Percentiles rank a stretch among this genome's conserved stretches.
Conservation (phyloP, 139 green algal species). For the Picochlorum sp. region DNA sequence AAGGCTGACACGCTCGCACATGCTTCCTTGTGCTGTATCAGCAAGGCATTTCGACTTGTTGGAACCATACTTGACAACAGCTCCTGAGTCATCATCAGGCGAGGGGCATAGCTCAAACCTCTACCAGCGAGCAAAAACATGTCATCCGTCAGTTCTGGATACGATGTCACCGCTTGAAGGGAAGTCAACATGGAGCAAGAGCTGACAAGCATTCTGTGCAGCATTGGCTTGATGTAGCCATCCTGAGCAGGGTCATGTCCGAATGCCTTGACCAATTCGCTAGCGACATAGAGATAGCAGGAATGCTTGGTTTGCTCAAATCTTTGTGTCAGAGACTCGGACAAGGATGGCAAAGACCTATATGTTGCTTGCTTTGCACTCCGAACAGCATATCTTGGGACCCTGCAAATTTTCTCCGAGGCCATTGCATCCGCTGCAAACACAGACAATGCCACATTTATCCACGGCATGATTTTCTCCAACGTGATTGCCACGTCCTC, state of each 20-base stretch:
- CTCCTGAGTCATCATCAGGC: slow-evolving; percentile 39
- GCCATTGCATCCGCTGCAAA: slow-evolving; percentile 18
- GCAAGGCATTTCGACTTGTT: slow-evolving; percentile 31
- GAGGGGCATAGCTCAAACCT: slow-evolving; percentile 43
- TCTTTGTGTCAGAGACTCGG: slow-evolving; percentile 41
- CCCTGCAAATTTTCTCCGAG: slow-evolving; percentile 36
- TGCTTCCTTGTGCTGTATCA: slow-evolving; percentile 61
- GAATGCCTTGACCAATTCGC: slow-evolving; percentile 75
- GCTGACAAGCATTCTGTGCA: slow-evolving; percentile 35
- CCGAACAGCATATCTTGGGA: slow-evolving; percentile 47
- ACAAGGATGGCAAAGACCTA: slow-evolving; percentile 41
- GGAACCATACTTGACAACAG: slow-evolving; percentile 52
- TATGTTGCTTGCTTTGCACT: slow-evolving; percentile 31
- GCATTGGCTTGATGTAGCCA: slow-evolving; percentile 37
- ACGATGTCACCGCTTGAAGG: slow-evolving; percentile 28
- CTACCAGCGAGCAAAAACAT: slow-evolving; percentile 65
- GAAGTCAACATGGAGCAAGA: slow-evolving; percentile 34
- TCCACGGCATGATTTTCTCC: slow-evolving; percentile 38
- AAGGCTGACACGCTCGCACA: slow-evolving; percentile 58
- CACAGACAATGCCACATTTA: slow-evolving; percentile 29
- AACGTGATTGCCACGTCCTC: slow-evolving; percentile 33
- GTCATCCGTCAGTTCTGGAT: slow-evolving; percentile 67
- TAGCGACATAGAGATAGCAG: slow-evolving; percentile 69
- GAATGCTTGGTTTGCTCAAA: slow-evolving; percentile 53
- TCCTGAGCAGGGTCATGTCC: slow-evolving; percentile 34